Conservation (phyloP, 177 flowering plant genomes). For the Vitis hybrid region DNA sequence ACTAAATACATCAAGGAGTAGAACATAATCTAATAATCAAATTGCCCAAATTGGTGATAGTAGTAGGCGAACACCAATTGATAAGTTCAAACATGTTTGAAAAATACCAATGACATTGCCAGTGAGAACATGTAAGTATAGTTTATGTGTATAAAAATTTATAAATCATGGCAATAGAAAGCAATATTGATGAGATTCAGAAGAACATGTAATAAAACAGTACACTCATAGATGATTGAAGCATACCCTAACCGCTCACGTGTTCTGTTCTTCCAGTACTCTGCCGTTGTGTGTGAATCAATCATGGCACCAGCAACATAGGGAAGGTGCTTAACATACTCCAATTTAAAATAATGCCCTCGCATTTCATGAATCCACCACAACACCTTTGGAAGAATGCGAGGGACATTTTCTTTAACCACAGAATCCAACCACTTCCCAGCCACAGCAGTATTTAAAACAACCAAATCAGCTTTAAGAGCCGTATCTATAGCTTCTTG, state of each 20-base stretch:
- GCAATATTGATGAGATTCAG: background rate
- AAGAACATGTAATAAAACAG: background rate
- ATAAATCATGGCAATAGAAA: background rate
- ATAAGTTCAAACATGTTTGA: background rate
- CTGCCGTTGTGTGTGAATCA: conserved; percentile 90
- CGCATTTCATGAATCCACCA: conserved; percentile 99
- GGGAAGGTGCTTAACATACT: conserved; percentile 96
- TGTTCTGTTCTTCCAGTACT: conserved; percentile 95
- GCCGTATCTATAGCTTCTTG: conserved; percentile 80
- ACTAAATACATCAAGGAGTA: too few relatives aligned
- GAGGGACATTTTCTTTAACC: conserved; percentile 55
- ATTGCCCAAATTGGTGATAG: background rate
- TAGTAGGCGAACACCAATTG: background rate
- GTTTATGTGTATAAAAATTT: background rate
- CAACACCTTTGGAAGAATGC: conserved; percentile 85
- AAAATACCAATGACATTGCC: too few relatives aligned
- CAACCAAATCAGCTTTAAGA: conserved; percentile 86
- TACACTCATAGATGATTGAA: background rate
- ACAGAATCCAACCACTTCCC: conserved; percentile 42
- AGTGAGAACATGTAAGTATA: background rate
- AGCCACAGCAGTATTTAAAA: conserved; percentile 96
- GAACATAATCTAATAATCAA: background rate
- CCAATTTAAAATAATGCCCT: conserved; percentile 92
- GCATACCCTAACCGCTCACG: conserved; percentile 72
- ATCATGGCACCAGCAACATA: conserved; percentile 97